Conservation (phyloP, 2,329 filamentous ascomycete species). For the Phialophora chinensis region DNA sequence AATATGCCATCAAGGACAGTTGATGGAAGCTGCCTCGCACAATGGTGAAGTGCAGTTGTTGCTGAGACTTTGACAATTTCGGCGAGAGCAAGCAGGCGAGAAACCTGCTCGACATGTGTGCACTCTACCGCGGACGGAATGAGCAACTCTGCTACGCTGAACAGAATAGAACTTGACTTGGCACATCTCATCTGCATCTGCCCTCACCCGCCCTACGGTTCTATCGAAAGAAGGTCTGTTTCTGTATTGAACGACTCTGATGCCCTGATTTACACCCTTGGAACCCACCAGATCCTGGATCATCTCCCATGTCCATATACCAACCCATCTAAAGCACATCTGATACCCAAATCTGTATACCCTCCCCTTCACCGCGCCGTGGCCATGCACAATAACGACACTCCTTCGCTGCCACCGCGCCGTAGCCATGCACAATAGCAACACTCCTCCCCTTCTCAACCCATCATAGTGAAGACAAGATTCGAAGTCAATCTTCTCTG, state of each 20-base stretch:
- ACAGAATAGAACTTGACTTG: neutral
- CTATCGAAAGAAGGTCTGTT: constrained; percentile 6
- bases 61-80: too few relatives aligned
- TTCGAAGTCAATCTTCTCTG: constrained; percentile 48
- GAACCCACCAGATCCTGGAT: neutral
- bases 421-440: neutral
- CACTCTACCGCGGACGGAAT: neutral
- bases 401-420: neutral
- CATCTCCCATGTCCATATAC: constrained; percentile 10
- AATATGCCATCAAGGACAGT: neutral
- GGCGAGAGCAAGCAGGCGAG: neutral
- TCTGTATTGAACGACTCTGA: neutral
- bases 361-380: neutral
- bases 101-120: neutral
- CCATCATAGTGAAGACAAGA: constrained; percentile 12
- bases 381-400: neutral
- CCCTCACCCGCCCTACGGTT: neutral
- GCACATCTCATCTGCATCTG: neutral
- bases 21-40: neutral
- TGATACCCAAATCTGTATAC: constrained; percentile 11
- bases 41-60: too few relatives aligned
- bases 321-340: constrained; percentile 6
- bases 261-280: constrained; percentile 13
- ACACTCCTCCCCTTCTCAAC: neutral
- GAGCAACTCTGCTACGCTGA: neutral